These are phyloP conservation scores for Odontarrhena argentea DNA, from an alignment of 345 rosid species.

Conservation along the genomic window DNA sequence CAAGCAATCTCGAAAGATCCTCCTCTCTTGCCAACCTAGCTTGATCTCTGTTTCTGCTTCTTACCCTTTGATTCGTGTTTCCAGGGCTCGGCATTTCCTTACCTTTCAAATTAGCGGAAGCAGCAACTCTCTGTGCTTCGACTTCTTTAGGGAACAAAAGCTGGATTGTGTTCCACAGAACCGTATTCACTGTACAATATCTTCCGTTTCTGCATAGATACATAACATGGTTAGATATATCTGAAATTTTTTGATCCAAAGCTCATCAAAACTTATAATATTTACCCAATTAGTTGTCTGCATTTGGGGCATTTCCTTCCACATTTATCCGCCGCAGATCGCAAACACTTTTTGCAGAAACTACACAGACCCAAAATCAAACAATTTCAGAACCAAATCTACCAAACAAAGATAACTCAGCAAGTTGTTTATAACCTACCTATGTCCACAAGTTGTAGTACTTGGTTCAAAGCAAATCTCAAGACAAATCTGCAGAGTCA, in stretches of 20 bases:
- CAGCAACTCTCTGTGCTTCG: slow-evolving; percentile 68
- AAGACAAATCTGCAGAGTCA: slow-evolving; percentile 69
- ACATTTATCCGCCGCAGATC: slow-evolving; percentile 86
- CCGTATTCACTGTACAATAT: slow-evolving; percentile 85
- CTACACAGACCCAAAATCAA: slow-evolving; percentile 48
- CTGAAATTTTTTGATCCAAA: background rate
- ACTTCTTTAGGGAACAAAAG: slow-evolving; percentile 88
- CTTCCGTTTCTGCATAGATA: slow-evolving; percentile 67
- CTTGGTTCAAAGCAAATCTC: slow-evolving; percentile 97
- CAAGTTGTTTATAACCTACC: slow-evolving; percentile 44
- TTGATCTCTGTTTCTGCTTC: slow-evolving; percentile 41
- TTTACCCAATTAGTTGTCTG: slow-evolving; percentile 82
- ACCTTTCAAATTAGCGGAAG: slow-evolving; percentile 24
- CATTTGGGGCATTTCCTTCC: slow-evolving; percentile 94
- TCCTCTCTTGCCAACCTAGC: slow-evolving; percentile 76
- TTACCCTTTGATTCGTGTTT: slow-evolving; percentile 20
- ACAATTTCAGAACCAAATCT: slow-evolving; percentile 16
- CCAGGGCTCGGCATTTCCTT: slow-evolving; percentile 32
- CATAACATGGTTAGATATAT: background rate
- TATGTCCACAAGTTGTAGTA: slow-evolving; percentile 94
- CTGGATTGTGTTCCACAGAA: slow-evolving; percentile 97
- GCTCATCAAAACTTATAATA: background rate
- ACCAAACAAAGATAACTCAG: background rate
- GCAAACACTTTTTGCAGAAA: slow-evolving; percentile 85
- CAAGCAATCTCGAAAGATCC: slow-evolving; percentile 54